Conservation (phyloP, 306 rosid species). For the Fragaria vesca region DNA sequence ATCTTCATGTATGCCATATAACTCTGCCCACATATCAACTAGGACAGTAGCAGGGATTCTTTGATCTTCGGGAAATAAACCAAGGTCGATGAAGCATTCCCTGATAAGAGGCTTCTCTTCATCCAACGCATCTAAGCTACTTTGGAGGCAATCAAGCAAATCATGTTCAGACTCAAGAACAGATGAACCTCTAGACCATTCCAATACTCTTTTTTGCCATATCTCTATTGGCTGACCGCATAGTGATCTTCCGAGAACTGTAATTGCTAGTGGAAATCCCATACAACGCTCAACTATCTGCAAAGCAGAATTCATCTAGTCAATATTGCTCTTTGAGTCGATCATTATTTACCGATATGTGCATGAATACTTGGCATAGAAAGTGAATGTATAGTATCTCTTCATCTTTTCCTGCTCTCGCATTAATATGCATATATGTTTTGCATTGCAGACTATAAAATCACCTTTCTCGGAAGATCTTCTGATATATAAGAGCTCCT, state of each 20-base stretch:
- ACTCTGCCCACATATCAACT: constrained; percentile 59
- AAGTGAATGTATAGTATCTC: neutral
- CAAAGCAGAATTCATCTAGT: constrained; percentile 9
- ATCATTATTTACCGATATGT: neutral
- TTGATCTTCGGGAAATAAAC: constrained; percentile 59
- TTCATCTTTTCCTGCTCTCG: neutral
- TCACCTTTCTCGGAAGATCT: constrained; percentile 43
- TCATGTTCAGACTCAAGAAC: constrained; percentile 21
- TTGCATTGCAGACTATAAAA: constrained; percentile 22
- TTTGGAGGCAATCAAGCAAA: constrained; percentile 38
- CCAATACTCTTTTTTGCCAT: constrained; percentile 30
- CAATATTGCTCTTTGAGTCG: neutral
- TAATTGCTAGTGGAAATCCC: constrained; percentile 52
- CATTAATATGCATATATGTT: constrained; percentile 19
- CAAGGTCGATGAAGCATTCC: constrained; percentile 59
- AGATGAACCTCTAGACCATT: constrained; percentile 26
- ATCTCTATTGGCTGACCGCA: constrained; percentile 2
- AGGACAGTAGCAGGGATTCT: constrained; percentile 54
- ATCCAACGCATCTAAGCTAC: constrained; percentile 36
- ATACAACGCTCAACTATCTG: constrained; percentile 49
- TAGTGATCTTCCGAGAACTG: constrained; percentile 39
- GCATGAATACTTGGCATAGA: neutral
- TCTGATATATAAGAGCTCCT: constrained; percentile 18
- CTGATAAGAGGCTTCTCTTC: constrained; percentile 16
- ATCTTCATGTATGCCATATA: constrained; percentile 38